A percentile compares a stretch with the other conserved stretches of the same genome.
Evolutionary conservation across 768 basidiomycete species (phyloP).

Genomic region (Termitomyces titanicus): DNA sequence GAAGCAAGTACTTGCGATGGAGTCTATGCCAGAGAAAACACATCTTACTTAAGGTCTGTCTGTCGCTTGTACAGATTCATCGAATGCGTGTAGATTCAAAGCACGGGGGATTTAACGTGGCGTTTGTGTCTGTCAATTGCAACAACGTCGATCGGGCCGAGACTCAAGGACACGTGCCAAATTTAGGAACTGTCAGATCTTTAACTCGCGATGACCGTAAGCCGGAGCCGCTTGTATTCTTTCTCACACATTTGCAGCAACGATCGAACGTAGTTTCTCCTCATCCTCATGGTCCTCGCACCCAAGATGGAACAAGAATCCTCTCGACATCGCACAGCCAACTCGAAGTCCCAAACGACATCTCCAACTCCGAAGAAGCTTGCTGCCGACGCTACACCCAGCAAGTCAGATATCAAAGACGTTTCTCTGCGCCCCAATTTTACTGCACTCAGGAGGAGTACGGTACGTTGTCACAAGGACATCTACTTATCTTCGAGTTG

Average conservation of each 20-base stretch:
- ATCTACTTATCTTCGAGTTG: neutral
- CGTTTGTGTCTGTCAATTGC: too few species aligned
- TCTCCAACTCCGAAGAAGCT: neutral
- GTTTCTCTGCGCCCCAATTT: neutral
- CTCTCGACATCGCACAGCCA: neutral
- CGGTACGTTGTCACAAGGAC: neutral
- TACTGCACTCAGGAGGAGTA: neutral
- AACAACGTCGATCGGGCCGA: too few species aligned
- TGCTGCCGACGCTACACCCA: neutral
- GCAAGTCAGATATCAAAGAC: neutral
- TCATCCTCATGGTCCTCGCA: neutral
- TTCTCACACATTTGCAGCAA: neutral
- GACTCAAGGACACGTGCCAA: neutral
- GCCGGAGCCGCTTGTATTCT: neutral
- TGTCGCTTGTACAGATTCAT: too few species aligned
- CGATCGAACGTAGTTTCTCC: neutral
- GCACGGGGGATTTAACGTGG: too few species aligned
- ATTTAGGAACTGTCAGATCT: neutral
- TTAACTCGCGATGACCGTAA: neutral
- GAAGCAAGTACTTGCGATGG: too few species aligned
- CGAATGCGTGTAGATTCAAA: too few species aligned
- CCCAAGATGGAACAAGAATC: neutral
- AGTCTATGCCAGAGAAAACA: too few species aligned
- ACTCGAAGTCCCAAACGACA: conserved; percentile 1
- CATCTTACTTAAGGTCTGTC: too few species aligned